Conservation (phyloP, 306 rosid genomes). For the Trifolium fragiferum region DNA sequence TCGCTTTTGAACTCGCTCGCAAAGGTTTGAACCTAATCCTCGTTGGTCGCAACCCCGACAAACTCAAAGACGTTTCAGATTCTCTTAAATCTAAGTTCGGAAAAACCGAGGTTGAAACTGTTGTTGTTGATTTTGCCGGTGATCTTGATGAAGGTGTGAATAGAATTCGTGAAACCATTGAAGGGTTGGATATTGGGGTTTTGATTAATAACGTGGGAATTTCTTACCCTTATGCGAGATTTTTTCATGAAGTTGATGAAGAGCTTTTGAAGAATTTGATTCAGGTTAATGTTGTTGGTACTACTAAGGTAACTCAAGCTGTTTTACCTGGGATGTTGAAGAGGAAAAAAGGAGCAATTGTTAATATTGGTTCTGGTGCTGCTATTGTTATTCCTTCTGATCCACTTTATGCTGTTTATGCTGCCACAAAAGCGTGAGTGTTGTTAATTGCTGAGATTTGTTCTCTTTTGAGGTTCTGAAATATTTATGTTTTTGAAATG, state of each 20-base stretch:
- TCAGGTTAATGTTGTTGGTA: conserved; percentile 82
- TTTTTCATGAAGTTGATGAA: conserved; percentile 88
- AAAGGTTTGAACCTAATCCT: conserved; percentile 70
- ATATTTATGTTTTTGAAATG: neutral
- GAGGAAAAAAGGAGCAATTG: conserved; percentile 92
- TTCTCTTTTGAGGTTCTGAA: neutral
- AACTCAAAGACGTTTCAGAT: conserved; percentile 79
- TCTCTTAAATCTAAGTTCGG: conserved; percentile 57
- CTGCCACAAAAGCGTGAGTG: conserved; percentile 95
- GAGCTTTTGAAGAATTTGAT: conserved; percentile 73
- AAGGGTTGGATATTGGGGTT: conserved; percentile 85
- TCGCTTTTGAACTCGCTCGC: conserved; percentile 76
- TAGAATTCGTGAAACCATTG: conserved; percentile 60
- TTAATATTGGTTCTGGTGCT: conserved; percentile 95
- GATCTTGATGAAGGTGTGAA: conserved; percentile 70
- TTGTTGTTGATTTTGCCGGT: conserved; percentile 82
- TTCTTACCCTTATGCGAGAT: conserved; percentile 91
- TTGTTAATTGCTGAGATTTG: conserved; percentile 6
- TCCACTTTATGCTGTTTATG: conserved; percentile 95
- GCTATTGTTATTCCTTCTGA: conserved; percentile 91
- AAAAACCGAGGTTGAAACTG: conserved; percentile 60
- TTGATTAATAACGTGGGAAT: conserved; percentile 84
- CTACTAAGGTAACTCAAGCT: conserved; percentile 86
- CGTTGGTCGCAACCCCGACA: conserved; percentile 84
- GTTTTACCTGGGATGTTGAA: conserved; percentile 83